Conservation (phyloP, 495 filamentous ascomycete species). For the Tuber melanosporum region DNA sequence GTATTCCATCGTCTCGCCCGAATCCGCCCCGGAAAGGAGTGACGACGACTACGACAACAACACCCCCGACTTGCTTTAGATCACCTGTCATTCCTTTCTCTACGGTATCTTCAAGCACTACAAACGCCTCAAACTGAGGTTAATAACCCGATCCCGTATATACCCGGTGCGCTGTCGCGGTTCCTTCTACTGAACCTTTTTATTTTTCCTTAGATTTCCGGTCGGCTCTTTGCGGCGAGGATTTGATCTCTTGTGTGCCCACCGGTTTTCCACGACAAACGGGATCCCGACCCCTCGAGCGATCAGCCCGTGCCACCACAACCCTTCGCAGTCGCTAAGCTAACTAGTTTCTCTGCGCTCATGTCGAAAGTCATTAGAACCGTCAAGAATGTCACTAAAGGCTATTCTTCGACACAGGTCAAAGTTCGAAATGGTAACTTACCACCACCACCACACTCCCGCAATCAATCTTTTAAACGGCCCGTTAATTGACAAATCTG, state of each 20-base stretch:
- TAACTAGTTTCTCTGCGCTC: conserved; percentile 16
- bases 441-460: neutral
- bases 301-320: neutral
- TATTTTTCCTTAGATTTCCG: neutral
- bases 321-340: conserved; percentile 36
- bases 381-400: conserved; percentile 99
- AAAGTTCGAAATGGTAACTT: conserved; percentile 97
- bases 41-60: conserved; percentile 36
- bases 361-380: conserved; percentile 98
- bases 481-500: conserved; percentile 29
- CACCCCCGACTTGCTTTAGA: conserved; percentile 21
- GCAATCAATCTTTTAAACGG: neutral
- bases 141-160: neutral
- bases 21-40: conserved; percentile 18
- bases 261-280: neutral
- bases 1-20: neutral
- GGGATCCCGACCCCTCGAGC: conserved; percentile 4
- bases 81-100: conserved; percentile 17
- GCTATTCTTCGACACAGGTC: conserved; percentile 93
- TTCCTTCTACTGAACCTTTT: neutral
- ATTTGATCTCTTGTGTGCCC: neutral
- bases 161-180: neutral
- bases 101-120: neutral
- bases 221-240: neutral
- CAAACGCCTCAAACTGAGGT: neutral